These are phyloP conservation scores for Cornus florida DNA, from an alignment of 148 eudicot genomes.

Conservation along the genomic window DNA sequence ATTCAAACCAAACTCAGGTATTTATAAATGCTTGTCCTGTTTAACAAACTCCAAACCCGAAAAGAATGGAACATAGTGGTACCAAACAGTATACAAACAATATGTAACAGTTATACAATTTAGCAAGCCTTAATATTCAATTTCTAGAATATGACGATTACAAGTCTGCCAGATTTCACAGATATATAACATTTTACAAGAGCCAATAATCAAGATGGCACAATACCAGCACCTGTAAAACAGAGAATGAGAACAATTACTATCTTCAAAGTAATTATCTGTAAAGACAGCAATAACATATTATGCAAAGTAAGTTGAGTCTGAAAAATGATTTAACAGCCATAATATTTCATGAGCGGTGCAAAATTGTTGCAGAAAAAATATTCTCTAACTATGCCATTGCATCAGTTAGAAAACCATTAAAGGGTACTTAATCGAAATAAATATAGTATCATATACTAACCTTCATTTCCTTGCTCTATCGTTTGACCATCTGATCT, in stretches of 20 bases:
- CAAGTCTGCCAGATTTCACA: background rate
- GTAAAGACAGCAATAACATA: background rate
- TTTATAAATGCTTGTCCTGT: background rate
- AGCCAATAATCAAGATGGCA: background rate
- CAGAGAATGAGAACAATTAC: background rate
- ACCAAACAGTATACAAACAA: background rate
- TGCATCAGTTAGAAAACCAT: background rate
- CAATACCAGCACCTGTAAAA: background rate
- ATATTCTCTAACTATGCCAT: background rate
- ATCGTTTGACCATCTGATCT: conserved; percentile 54
- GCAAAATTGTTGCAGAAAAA: background rate
- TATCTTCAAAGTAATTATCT: background rate
- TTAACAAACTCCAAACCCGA: background rate
- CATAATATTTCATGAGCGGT: no score
- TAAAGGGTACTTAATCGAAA: background rate
- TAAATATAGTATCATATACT: background rate
- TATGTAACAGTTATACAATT: background rate
- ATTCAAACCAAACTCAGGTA: background rate
- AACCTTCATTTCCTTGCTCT: conserved; percentile 33
- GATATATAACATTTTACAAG: background rate
- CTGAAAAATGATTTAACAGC: no score
- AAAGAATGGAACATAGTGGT: background rate
- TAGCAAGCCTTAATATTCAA: background rate
- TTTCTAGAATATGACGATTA: background rate
- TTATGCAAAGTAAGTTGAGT: background rate